Conservation (phyloP, 345 rosid genomes). For the Arabidopsis thaliana region TAIR10.1 NC_003071.7:7220001-7220500, state of each 20-base stretch:
- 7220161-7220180: too few species aligned
- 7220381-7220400: conserved; percentile 85
- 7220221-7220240: background rate
- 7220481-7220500: conserved; percentile 83
- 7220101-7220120: too few species aligned
- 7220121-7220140: too few species aligned
- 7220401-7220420: conserved; percentile 92
- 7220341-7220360: conserved; percentile 97
- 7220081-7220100: too few species aligned
- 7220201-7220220: too few species aligned
- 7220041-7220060: too few species aligned
- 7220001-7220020: too few species aligned
- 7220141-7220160: too few species aligned
- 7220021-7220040: too few species aligned
- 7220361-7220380: conserved; percentile 81
- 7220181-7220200: too few species aligned
- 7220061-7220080: too few species aligned
- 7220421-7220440: conserved; percentile 90
- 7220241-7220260: background rate
- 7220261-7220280: background rate
- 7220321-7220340: conserved; percentile 76
- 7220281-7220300: conserved; percentile 29
- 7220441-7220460: conserved; percentile 90
- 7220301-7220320: conserved; percentile 81
- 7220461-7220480: conserved; percentile 75